Evolutionary conservation across 1,284 basidiomycete genomes (phyloP).

Genomic region (Apiotrichum akiyoshidainum): DNA sequence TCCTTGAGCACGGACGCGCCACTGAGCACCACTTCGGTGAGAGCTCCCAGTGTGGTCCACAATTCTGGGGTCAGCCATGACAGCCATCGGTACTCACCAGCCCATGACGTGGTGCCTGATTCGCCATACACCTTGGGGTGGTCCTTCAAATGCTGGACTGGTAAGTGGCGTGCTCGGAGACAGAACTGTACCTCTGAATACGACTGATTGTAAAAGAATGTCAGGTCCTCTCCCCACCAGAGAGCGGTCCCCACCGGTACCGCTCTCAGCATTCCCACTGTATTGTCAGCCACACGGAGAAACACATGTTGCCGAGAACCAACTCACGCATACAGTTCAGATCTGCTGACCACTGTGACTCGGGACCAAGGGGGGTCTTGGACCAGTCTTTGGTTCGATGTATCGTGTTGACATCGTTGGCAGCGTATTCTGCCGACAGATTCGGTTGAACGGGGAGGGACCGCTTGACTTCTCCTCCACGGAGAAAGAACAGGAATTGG

Average conservation of each 20-base stretch:
- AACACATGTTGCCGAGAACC: too few relatives aligned
- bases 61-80: constrained; percentile 26
- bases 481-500: constrained; percentile 5
- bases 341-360: constrained; percentile 37
- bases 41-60: constrained; percentile 41
- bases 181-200: constrained; percentile 30
- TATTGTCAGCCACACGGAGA: too few relatives aligned
- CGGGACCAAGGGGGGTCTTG: constrained; percentile 39
- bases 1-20: constrained; percentile 44
- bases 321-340: constrained; percentile 37
- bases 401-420: constrained; percentile 30
- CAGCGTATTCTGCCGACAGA: constrained; percentile 11
- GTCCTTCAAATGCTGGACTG: constrained; percentile 23
- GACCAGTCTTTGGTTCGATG: constrained; percentile 43
- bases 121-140: constrained; percentile 46
- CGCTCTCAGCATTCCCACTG: constrained; percentile 35
- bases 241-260: constrained; percentile 42
- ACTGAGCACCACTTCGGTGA: constrained; percentile 39
- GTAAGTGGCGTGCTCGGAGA: background rate
- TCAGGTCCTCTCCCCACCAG: constrained; percentile 48
- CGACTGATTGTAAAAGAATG: constrained; percentile 45
- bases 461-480: constrained; percentile 6
- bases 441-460: background rate
- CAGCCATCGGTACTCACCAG: constrained; percentile 26
- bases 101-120: constrained; percentile 40